Evolutionary conservation across 495 filamentous ascomycete species (phyloP), one percentile per base, ranked within the genome.

Genomic region (Hypoxylon crocopeplum): DNA sequence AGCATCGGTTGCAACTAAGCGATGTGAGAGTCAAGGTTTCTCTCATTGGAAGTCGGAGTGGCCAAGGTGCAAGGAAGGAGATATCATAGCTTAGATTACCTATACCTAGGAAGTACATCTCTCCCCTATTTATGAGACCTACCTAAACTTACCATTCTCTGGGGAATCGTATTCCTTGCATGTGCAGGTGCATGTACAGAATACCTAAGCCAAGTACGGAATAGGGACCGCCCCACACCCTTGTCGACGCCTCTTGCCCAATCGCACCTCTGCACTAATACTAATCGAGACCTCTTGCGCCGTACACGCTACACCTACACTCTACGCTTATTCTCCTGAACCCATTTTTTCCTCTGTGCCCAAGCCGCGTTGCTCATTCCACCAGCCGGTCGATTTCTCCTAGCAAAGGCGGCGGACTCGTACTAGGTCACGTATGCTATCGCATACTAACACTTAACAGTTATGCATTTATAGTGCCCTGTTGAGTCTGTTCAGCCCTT

Each of bases 391-490:
- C 27, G 21, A 17, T 17, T 19, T 36, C 17, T 27, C 32, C 22
- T 40, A 47, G 6, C 19, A 41, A 25, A 37, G 11, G 2, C 12
- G n/a, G 7, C 15, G 12, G 24, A 15, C 12, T 12, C n/a, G 21
- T 19, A 38, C 20, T 13, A 27, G 7, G 38, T 48, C 36, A n/a
- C 48, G 47, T 41, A 48, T 56, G 37, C 11, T 21, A 12, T 47
- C 34, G 36, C 46, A 36, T 54, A 25, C n/a, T n/a, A 17, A 39
- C 49, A 48, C 19, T 25, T 8, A 16, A 32, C n/a, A 4, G 34
- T 59, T 59, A 64, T 64, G 61, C 39, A 59, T 64, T 59, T 59
- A 59, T 64, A 55, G 61, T 56, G 45, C 38, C 27, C 27, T 13
- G 44, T 45, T 24, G 33, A 59, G 55, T 16, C 54, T 32, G 37